phyloP scores from a whole-genome alignment of 106 monocot species.

The Dioscorea alata region DNA sequence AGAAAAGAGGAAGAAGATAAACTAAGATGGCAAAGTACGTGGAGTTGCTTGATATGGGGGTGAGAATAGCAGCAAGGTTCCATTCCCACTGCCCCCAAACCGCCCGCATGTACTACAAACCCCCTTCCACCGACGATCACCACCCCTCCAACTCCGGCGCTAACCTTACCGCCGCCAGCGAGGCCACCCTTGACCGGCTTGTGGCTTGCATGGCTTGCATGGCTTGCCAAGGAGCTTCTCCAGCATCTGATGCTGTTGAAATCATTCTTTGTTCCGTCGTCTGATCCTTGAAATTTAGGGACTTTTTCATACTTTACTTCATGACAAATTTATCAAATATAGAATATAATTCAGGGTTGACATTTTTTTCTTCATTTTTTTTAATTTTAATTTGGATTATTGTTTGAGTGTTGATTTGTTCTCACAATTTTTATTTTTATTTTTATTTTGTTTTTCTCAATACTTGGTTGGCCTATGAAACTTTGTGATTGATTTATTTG shows the following conservation, averaged over 20 bases:
- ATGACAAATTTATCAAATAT: too few relatives aligned
- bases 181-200: not conserved
- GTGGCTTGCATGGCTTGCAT: not conserved
- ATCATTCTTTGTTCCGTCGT: constrained; percentile 24
- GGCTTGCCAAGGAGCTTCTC: not conserved
- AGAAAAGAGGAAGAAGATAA: not conserved
- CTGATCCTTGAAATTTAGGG: not conserved
- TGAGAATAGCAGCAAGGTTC: constrained; percentile 73
- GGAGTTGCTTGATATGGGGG: constrained; percentile 74
- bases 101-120: constrained; percentile 87
- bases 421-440: too few relatives aligned
- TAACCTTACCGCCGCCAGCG: too few relatives aligned
- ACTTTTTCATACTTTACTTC: too few relatives aligned
- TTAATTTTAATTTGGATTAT: too few relatives aligned
- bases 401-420: too few relatives aligned
- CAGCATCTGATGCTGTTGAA: constrained; percentile 20
- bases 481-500: too few relatives aligned
- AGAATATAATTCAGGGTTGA: too few relatives aligned
- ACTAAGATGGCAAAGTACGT: constrained; percentile 50
- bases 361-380: too few relatives aligned
- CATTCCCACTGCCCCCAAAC: constrained; percentile 95
- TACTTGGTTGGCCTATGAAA: too few relatives aligned
- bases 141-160: not conserved
- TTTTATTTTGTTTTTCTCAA: too few relatives aligned
- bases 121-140: constrained; percentile 18